A percentile compares a stretch with the other conserved stretches of the same genome.
Evolutionary conservation across 2,329 filamentous ascomycete species (phyloP).

Genomic region (Fusarium begoniae): DNA sequence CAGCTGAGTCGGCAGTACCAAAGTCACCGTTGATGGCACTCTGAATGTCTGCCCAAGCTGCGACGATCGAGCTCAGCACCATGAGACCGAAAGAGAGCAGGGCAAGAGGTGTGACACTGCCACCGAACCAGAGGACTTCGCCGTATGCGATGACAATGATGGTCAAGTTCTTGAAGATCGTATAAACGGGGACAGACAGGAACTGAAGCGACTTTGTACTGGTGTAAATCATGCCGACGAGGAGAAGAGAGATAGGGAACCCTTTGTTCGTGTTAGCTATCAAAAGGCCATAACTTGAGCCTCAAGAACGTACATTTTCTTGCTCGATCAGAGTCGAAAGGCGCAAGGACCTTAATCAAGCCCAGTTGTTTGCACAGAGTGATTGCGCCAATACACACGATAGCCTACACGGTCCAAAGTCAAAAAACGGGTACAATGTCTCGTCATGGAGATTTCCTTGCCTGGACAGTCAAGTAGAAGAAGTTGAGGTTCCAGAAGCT

Average conservation of each 20-base stretch:
- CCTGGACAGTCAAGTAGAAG: constrained; percentile 92
- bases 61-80: constrained; percentile 93
- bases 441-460: constrained; percentile 55
- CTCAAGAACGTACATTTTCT: constrained; percentile 77
- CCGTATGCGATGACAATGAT: constrained; percentile 99
- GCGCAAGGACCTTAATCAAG: constrained; percentile 82
- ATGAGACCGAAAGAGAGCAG: constrained; percentile 96
- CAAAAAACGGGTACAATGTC: not conserved
- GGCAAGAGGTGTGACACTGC: constrained; percentile 85
- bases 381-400: constrained; percentile 89
- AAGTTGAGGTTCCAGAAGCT: constrained; percentile 95
- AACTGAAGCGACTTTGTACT: constrained; percentile 95
- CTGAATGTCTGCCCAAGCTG: constrained; percentile 96
- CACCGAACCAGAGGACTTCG: constrained; percentile 98
- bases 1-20: constrained; percentile 68
- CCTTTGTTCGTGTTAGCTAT: constrained; percentile 60
- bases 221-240: constrained; percentile 99
- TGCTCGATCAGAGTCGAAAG: constrained; percentile 87
- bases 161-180: constrained; percentile 99
- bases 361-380: constrained; percentile 81
- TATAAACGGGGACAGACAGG: constrained; percentile 97
- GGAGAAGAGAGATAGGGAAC: constrained; percentile 95
- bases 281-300: not conserved
- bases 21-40: constrained; percentile 76
- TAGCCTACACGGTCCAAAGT: constrained; percentile 64